Base-by-base conservation (phyloP, 768 basidiomycete species). In the Pleurotus cornucopiae region DNA sequence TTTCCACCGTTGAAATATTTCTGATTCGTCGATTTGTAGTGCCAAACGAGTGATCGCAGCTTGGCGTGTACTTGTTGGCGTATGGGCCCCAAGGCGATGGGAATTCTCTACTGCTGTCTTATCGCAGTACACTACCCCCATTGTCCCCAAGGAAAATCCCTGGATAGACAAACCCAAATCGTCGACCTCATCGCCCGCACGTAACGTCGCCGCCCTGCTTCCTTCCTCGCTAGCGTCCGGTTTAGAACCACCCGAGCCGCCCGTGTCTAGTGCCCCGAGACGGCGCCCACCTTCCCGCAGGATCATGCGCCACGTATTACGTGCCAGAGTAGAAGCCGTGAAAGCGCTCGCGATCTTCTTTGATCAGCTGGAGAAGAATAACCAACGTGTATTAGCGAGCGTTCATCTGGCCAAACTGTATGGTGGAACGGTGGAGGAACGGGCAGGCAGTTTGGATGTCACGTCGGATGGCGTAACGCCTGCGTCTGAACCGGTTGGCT, bases 31-130 rank as follows among this genome's bases (percentile, higher is more conserved):
- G n/a, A 44, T 54, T 56, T n/a, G n/a, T 64, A 94, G 94, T 26
- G 83, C 85, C 48, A 96, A 94, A 71, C 90, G 89, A 41, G 80
- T 96, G 47, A 78, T 89, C 14, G 91, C 95, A 4, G 86, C 94
- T n/a, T 99, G 96, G 94, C 86, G 93, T 54, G 85, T 97, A n/a
- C 81, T 99, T 12, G 82, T 98, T 60, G 97, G 95, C 5, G 84
- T 98, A 11, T 98, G 97, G 97, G 80, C 81, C 0, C 94, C 95
- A 4, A 85, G 82, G 67, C 76, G 73, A 45, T 91, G 87, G 85
- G 95, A 97, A 61, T 75, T 95, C 44, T 82, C 91, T 4, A 68
- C 89, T 21, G 66, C 81, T n/a, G 84, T 88, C 2, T 78, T 96
- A 49, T 76, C 84, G 12, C 85, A 81, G 56, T 92, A 91, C 66